Evolutionary conservation across 768 basidiomycete species (phyloP).

Genomic region (Termitomyces sp.): DNA sequence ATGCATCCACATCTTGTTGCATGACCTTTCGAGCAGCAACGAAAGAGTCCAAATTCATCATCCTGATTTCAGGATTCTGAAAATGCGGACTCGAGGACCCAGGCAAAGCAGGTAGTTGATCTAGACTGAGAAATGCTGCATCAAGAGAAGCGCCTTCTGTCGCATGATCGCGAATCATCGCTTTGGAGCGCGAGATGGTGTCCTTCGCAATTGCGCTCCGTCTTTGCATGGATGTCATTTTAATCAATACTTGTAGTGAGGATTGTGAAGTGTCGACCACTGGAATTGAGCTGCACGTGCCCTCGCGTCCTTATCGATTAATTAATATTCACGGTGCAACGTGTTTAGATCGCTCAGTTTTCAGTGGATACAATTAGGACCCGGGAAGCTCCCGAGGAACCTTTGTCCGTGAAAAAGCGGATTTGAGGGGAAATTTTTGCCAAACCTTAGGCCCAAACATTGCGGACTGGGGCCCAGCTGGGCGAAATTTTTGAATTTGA

Average conservation of each 20-base stretch:
- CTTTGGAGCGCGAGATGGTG: conserved; percentile 22
- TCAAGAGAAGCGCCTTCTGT: conserved; percentile 25
- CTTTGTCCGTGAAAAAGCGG: too few relatives aligned
- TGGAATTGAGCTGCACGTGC: too few relatives aligned
- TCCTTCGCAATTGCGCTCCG: conserved; percentile 18
- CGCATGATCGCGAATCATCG: conserved; percentile 21
- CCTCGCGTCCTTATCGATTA: too few relatives aligned
- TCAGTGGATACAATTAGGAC: too few relatives aligned
- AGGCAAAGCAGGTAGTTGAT: conserved; percentile 21
- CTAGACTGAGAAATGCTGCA: conserved; percentile 22
- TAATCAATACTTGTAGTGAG: neutral
- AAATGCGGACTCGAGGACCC: conserved; percentile 11
- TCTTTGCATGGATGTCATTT: neutral
- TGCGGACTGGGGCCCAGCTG: too few relatives aligned
- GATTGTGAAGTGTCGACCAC: neutral
- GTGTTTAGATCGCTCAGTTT: too few relatives aligned
- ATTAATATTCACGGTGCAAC: too few relatives aligned
- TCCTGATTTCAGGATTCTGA: conserved; percentile 15
- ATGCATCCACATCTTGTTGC: conserved; percentile 17
- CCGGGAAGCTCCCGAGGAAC: too few relatives aligned
- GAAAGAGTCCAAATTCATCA: conserved; percentile 35
- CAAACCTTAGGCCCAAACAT: too few relatives aligned
- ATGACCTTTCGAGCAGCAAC: conserved; percentile 28
- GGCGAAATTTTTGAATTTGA: too few relatives aligned
- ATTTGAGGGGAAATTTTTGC: too few relatives aligned